These are phyloP conservation scores for Colletotrichum tamarilloi DNA, from an alignment of 2,329 filamentous ascomycete genomes.

Conservation along the genomic window DNA sequence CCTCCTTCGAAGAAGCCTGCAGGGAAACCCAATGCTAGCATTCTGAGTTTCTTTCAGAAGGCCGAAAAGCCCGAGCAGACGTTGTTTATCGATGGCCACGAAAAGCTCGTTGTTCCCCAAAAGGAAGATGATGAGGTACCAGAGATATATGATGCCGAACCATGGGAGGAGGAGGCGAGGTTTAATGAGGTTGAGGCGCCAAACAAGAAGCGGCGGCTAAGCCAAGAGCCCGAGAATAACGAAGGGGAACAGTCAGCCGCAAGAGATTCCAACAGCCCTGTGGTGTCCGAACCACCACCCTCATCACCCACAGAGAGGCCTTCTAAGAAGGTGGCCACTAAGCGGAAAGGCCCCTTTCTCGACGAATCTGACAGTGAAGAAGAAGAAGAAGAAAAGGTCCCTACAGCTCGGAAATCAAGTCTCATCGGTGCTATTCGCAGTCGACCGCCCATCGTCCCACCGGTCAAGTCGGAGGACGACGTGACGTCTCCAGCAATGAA, in stretches of 20 bases:
- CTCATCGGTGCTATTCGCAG: not conserved
- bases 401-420: slow-evolving; percentile 2
- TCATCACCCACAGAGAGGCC: slow-evolving; percentile 16
- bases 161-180: slow-evolving; percentile 35
- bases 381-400: slow-evolving; percentile 45
- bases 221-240: slow-evolving; percentile 37
- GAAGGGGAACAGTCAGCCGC: not conserved
- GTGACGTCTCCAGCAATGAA: not conserved
- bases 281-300: not conserved
- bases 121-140: slow-evolving; percentile 12
- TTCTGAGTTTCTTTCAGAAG: slow-evolving; percentile 82
- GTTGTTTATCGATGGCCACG: slow-evolving; percentile 59
- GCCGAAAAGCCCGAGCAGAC: slow-evolving; percentile 67
- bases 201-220: slow-evolving; percentile 56
- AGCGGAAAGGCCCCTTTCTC: slow-evolving; percentile 71
- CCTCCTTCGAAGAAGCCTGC: slow-evolving; percentile 45
- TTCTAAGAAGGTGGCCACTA: slow-evolving; percentile 37
- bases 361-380: slow-evolving; percentile 74
- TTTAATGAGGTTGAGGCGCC: slow-evolving; percentile 49
- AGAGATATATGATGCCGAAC: slow-evolving; percentile 15
- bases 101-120: slow-evolving; percentile 5
- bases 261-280: slow-evolving; percentile 1
- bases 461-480: not conserved
- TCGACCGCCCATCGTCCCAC: not conserved
- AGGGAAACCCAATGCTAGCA: slow-evolving; percentile 68